Evolutionary conservation across 805 yeast species (phyloP), one percentile per base, ranked within the genome.

Genomic region (Ogataea ganodermae): DNA sequence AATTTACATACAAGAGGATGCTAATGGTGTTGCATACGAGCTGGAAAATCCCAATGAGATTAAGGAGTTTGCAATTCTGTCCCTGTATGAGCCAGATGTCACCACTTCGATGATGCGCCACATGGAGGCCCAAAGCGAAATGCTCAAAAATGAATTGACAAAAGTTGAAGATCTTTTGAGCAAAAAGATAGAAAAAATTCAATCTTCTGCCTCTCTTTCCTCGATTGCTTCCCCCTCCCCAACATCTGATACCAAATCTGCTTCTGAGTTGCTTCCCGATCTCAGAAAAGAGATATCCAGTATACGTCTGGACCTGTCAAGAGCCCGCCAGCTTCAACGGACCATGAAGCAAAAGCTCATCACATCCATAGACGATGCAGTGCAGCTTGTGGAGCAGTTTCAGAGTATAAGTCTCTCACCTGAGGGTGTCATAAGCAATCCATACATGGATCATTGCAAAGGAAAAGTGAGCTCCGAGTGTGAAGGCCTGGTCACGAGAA

Each of bases 391-490:
- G 2, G 67, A 71, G 13, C 71, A 73, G n/a, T 75, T 87, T 52
- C 82, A 80, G 55, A 61, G 73, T 0, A 31, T 52, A 3, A 51
- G 62, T 20, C 38, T 53, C 2, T 58, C 65, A 6, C 59, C 64
- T 3, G 50, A 57, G 8, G 61, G 65, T 4, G 55, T 61, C 21
- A 52, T 59, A 4, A 59, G 60, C 42, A 60, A 61, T 45, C 60
- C 65, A 9, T 89, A 87, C 58, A 86, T 94, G 84, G 89, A 84
- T 36, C 76, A 76, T 14, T 86, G 96, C 45, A 89, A 88, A 60
- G 62, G 70, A 4, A 82, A 80, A 57, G 73, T 94, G 20, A 86
- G 95, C 6, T 80, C 78, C 37, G 91, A 87, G 13, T 84, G 95
- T 6, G 96, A 89, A 62, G 59, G 63, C 0, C 67, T 94, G 8